These are phyloP conservation scores for Curvularia hawaiiensis DNA, from an alignment of 2,329 filamentous ascomycete genomes.

Conservation along the genomic window DNA sequence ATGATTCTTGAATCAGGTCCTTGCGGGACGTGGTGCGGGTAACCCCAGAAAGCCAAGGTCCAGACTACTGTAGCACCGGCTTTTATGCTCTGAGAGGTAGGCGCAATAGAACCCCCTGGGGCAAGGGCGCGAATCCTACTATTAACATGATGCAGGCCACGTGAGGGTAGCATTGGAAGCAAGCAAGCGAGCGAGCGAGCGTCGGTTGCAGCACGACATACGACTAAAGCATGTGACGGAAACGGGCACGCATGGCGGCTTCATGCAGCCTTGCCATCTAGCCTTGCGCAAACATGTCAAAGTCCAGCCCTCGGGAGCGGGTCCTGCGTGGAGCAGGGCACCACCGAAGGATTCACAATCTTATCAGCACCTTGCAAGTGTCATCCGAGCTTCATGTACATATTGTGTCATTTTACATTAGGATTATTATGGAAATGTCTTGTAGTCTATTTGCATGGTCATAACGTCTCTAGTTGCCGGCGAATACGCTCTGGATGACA, in stretches of 20 bases:
- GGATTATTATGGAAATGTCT: neutral
- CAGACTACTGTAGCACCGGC: neutral
- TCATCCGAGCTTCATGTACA: neutral
- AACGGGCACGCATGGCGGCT: neutral
- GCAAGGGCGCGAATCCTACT: neutral
- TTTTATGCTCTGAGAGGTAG: neutral
- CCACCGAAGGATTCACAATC: neutral
- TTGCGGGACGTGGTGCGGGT: neutral
- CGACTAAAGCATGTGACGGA: neutral
- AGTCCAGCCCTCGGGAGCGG: neutral
- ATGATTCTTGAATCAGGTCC: neutral
- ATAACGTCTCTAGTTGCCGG: slow-evolving; percentile 3
- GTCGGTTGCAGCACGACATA: no score
- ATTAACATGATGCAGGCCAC: neutral
- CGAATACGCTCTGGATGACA: slow-evolving; percentile 23
- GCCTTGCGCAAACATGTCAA: neutral
- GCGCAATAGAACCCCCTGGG: no score
- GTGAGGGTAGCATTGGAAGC: no score
- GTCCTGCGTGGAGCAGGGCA: neutral
- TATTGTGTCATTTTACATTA: neutral
- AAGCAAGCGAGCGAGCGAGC: no score
- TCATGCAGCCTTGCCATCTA: neutral
- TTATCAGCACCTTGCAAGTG: neutral
- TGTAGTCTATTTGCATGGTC: neutral
- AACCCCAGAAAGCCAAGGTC: neutral